Conservation (phyloP, 208 protist genomes). For the Crithidia expoeki region DNA sequence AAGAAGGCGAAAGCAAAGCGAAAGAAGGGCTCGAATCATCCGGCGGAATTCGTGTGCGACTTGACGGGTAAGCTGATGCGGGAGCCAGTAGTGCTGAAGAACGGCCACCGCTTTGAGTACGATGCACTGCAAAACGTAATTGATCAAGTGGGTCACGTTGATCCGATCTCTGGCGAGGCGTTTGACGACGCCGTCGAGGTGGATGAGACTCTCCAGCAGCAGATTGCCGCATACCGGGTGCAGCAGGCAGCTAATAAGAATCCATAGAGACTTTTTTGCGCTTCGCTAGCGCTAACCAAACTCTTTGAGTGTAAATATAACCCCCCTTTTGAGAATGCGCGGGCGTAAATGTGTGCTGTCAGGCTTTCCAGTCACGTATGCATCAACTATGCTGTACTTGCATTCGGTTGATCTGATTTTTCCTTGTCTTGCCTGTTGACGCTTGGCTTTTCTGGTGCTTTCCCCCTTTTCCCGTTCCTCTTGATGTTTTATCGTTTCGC, state of each 20-base stretch:
- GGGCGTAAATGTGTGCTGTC: no score
- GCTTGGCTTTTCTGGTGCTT: neutral
- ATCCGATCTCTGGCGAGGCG: conserved; percentile 77
- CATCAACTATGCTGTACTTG: no score
- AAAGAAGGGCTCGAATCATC: conserved; percentile 55
- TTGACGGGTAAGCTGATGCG: conserved; percentile 90
- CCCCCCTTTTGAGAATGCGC: no score
- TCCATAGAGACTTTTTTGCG: neutral
- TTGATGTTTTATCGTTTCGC: neutral
- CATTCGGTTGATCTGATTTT: no score
- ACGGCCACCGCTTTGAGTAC: conserved; percentile 81
- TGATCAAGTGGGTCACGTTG: conserved; percentile 83
- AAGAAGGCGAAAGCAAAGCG: conserved; percentile 39
- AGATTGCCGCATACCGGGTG: conserved; percentile 82
- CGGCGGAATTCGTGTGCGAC: conserved; percentile 74
- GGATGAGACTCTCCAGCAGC: conserved; percentile 75
- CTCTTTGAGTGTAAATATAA: neutral
- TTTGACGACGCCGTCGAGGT: conserved; percentile 71
- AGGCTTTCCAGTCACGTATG: no score
- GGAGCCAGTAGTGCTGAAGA: conserved; percentile 82
- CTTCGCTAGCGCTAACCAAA: no score
- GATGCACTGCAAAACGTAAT: conserved; percentile 80
- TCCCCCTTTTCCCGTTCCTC: neutral
- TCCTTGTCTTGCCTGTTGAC: neutral
- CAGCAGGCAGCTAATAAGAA: conserved; percentile 45